Percentiles rank a stretch among this genome's conserved stretches.
These are phyloP conservation scores for Dactylonectria estremocensis DNA, from an alignment of 2,329 filamentous ascomycete species.

Conservation along the genomic window DNA sequence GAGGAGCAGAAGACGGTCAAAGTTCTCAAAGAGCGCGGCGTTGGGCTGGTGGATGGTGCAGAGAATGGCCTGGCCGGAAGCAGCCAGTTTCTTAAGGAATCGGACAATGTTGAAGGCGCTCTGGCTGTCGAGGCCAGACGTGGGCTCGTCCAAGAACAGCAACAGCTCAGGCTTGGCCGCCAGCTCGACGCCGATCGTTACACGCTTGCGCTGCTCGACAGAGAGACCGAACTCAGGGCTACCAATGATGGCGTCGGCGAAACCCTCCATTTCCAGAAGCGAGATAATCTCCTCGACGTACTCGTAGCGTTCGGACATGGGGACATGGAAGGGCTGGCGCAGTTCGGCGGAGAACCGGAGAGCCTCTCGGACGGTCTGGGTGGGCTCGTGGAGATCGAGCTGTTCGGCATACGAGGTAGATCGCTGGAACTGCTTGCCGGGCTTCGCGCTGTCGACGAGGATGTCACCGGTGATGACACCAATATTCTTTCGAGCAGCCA, in stretches of 20 bases:
- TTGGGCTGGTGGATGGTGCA: constrained; percentile 95
- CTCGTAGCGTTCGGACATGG: constrained; percentile 68
- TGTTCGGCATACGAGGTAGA: constrained; percentile 76
- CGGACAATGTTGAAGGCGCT: constrained; percentile 84
- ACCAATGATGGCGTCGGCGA: constrained; percentile 73
- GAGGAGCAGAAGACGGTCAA: constrained; percentile 85
- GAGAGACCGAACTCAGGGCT: constrained; percentile 78
- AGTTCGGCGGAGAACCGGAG: constrained; percentile 75
- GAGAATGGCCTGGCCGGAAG: constrained; percentile 88
- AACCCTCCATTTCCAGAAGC: constrained; percentile 71
- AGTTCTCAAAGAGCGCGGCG: constrained; percentile 88
- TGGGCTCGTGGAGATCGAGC: constrained; percentile 73
- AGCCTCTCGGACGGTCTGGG: constrained; percentile 75
- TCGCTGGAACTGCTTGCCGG: constrained; percentile 73
- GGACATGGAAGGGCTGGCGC: constrained; percentile 69
- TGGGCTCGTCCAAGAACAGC: constrained; percentile 85
- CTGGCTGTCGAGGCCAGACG: constrained; percentile 75
- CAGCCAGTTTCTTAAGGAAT: constrained; percentile 82
- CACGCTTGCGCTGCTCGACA: constrained; percentile 77
- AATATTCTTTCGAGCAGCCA: constrained; percentile 74
- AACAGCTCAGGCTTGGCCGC: constrained; percentile 85
- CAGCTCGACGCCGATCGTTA: constrained; percentile 94
- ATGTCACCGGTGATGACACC: constrained; percentile 72
- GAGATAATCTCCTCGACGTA: constrained; percentile 75
- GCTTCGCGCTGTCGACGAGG: constrained; percentile 69